A percentile compares a stretch with the other conserved stretches of the same genome.
These are phyloP conservation scores for Dendrocalamus latiflorus DNA, from an alignment of 202 grass and related monocot species.

Conservation along the genomic window DNA sequence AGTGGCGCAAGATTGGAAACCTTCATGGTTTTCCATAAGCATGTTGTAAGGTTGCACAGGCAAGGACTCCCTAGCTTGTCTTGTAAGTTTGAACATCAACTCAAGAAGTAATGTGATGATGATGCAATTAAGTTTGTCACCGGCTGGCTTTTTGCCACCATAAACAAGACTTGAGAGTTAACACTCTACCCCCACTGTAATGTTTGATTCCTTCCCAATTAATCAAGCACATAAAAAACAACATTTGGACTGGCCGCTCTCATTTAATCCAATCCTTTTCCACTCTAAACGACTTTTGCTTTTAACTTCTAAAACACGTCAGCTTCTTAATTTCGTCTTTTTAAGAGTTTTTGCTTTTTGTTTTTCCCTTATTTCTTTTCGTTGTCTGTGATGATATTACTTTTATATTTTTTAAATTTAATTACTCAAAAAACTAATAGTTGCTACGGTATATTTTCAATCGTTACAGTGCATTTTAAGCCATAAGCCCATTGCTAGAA, in stretches of 20 bases:
- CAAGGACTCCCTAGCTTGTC: conserved; percentile 23
- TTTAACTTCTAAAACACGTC: too few species aligned
- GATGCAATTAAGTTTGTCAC: conserved; percentile 44
- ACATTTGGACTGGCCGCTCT: background rate
- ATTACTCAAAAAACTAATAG: too few species aligned
- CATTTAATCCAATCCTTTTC: conserved; percentile 27
- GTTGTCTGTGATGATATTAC: too few species aligned
- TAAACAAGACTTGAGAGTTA: conserved; percentile 55
- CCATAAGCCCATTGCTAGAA: too few species aligned
- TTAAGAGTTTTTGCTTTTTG: too few species aligned
- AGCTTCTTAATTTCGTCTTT: too few species aligned
- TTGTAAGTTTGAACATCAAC: conserved; percentile 25
- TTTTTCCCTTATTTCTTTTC: too few species aligned
- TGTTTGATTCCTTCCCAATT: too few species aligned
- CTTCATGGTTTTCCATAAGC: background rate
- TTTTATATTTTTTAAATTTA: too few species aligned
- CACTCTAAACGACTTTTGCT: too few species aligned
- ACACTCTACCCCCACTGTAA: conserved; percentile 22
- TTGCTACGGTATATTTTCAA: too few species aligned
- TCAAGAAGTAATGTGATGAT: conserved; percentile 34
- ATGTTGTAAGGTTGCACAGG: conserved; percentile 25
- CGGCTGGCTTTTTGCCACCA: conserved; percentile 35
- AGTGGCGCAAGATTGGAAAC: conserved; percentile 3
- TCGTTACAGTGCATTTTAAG: too few species aligned
- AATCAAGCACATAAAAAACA: conserved; percentile 25